Percentiles rank a stretch among this genome's conserved stretches.
phyloP scores from a whole-genome alignment of 805 yeast genomes.

The Crinitomyces ghanaensis region DNA sequence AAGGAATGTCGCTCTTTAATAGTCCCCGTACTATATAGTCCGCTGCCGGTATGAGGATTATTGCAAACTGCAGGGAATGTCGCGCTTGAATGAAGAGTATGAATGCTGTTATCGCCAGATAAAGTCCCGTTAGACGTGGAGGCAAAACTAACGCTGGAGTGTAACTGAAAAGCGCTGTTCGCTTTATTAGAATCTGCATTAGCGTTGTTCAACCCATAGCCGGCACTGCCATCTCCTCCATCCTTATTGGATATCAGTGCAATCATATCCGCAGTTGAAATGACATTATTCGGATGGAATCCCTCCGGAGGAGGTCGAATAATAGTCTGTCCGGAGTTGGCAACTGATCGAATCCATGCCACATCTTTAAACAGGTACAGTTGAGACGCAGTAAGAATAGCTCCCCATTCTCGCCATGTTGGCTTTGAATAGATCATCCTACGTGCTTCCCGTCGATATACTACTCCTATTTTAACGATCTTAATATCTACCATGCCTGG shows the following conservation, averaged over 20 bases:
- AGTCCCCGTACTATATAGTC: no score
- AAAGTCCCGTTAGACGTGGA: no score
- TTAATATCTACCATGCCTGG: constrained; percentile 30
- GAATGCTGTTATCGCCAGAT: no score
- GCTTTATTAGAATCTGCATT: no score
- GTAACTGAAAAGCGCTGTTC: no score
- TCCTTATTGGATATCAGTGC: constrained; percentile 25
- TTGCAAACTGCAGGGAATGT: no score
- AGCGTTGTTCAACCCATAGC: no score
- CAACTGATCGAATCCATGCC: constrained; percentile 23
- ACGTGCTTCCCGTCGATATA: constrained; percentile 25
- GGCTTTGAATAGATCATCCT: constrained; percentile 21
- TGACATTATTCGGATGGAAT: constrained; percentile 27
- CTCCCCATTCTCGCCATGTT: constrained; percentile 33
- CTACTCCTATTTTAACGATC: constrained; percentile 29
- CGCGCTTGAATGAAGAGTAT: no score
- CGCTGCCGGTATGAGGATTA: no score
- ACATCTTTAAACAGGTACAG: constrained; percentile 31
- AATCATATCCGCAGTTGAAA: constrained; percentile 31
- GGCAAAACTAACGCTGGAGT: no score
- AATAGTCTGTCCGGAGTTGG: constrained; percentile 7
- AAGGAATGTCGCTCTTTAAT: constrained; percentile 17
- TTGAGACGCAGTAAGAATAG: constrained; percentile 30
- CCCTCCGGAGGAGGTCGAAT: constrained; percentile 27
- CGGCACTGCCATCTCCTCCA: no score